phyloP scores from a whole-genome alignment of 1,139 yeast genomes.

The Arxiozyma telluris region DNA sequence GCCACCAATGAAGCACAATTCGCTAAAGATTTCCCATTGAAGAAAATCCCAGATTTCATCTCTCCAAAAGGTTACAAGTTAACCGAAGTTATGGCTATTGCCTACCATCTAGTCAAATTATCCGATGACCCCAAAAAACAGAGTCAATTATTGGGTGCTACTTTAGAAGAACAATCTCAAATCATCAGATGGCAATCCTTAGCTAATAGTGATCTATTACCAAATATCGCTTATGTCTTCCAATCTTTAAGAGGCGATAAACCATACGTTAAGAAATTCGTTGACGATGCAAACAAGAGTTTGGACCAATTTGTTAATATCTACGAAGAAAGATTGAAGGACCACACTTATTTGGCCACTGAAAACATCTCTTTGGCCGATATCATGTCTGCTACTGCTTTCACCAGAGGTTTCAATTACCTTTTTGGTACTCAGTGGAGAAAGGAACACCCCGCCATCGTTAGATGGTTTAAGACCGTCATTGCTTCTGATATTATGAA shows the following conservation, averaged over 20 bases:
- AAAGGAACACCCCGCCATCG: slow-evolving; percentile 57
- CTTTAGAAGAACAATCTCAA: slow-evolving; percentile 53
- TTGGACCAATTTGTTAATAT: slow-evolving; percentile 38
- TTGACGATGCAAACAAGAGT: slow-evolving; percentile 44
- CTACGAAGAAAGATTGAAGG: slow-evolving; percentile 56
- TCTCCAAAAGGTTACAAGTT: slow-evolving; percentile 76
- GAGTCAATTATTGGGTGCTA: slow-evolving; percentile 47
- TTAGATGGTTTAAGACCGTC: slow-evolving; percentile 84
- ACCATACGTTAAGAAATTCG: slow-evolving; percentile 75
- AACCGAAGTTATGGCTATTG: slow-evolving; percentile 71
- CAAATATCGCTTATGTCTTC: slow-evolving; percentile 34
- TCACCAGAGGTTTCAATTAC: slow-evolving; percentile 56
- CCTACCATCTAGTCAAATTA: slow-evolving; percentile 33
- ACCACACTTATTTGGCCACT: slow-evolving; percentile 83
- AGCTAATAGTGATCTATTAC: slow-evolving; percentile 60
- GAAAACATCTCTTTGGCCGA: slow-evolving; percentile 87
- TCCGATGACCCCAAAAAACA: slow-evolving; percentile 24
- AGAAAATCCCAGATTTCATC: slow-evolving; percentile 66
- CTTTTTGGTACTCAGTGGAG: slow-evolving; percentile 76
- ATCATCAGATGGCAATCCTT: slow-evolving; percentile 79
- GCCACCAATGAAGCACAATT: slow-evolving; percentile 38
- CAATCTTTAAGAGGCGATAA: slow-evolving; percentile 41
- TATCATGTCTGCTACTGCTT: slow-evolving; percentile 51
- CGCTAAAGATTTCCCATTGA: slow-evolving; percentile 56
- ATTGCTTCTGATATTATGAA: slow-evolving; percentile 47